Percentiles rank a stretch among this genome's conserved stretches.
phyloP scores from a whole-genome alignment of 78 protist genomes.

The Protostelium mycophagum region DNA sequence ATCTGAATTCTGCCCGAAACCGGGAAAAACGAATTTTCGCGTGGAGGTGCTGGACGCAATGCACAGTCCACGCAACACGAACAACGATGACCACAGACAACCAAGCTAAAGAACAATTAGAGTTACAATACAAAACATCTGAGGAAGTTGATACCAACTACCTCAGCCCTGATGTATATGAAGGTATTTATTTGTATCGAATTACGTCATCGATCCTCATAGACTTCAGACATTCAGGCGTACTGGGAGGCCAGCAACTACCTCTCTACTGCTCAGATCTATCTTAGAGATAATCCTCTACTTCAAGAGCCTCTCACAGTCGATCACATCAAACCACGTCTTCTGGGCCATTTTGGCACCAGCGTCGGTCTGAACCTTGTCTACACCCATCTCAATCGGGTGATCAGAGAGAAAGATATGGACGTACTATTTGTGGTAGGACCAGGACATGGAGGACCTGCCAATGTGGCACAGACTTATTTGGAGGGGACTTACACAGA shows the following conservation, averaged over 20 bases:
- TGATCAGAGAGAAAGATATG: background rate
- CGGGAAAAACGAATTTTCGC: too few relatives aligned
- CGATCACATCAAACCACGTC: slow-evolving; percentile 8
- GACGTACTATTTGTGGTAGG: slow-evolving; percentile 5
- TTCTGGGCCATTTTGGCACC: slow-evolving; percentile 19
- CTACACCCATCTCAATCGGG: slow-evolving; percentile 10
- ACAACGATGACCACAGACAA: background rate
- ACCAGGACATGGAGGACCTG: slow-evolving; percentile 23
- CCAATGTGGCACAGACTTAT: slow-evolving; percentile 8
- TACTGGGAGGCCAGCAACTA: slow-evolving; percentile 15
- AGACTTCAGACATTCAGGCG: background rate
- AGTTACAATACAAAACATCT: background rate
- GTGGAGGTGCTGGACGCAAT: too few relatives aligned
- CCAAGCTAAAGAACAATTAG: background rate
- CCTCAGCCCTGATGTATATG: background rate
- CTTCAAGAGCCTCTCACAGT: slow-evolving; percentile 2
- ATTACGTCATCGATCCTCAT: background rate
- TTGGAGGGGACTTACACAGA: slow-evolving; percentile 1
- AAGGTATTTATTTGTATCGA: background rate
- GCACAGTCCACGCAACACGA: too few relatives aligned
- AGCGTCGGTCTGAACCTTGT: slow-evolving; percentile 6
- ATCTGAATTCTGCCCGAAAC: too few relatives aligned
- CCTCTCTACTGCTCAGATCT: slow-evolving; percentile 16
- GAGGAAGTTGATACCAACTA: background rate
- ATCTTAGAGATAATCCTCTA: slow-evolving; percentile 8